phyloP scores from a whole-genome alignment of 805 yeast species.

The Candida railenensis region DNA sequence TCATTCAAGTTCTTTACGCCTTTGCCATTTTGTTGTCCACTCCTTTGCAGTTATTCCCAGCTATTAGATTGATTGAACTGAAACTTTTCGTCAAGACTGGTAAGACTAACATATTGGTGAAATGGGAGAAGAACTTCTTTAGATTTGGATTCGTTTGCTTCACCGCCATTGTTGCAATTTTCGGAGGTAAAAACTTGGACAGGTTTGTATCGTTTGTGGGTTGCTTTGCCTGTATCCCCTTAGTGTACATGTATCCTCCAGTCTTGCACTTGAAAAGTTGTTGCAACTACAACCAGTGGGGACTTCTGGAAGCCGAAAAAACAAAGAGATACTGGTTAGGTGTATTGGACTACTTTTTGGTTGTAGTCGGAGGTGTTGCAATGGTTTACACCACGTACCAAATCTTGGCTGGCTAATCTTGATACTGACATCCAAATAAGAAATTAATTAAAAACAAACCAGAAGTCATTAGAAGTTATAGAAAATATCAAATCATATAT shows the following conservation, averaged over 20 bases:
- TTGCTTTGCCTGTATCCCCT: constrained; percentile 80
- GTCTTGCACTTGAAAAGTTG: constrained; percentile 63
- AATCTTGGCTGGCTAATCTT: constrained; percentile 28
- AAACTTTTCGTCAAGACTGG: constrained; percentile 60
- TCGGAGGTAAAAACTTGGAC: constrained; percentile 70
- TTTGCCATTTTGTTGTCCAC: constrained; percentile 74
- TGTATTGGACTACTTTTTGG: constrained; percentile 46
- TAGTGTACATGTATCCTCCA: constrained; percentile 85
- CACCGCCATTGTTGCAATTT: constrained; percentile 59
- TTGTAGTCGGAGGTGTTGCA: constrained; percentile 56
- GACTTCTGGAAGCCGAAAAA: constrained; percentile 13
- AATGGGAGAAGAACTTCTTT: constrained; percentile 67
- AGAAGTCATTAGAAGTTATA: neutral
- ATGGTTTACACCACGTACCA: constrained; percentile 70
- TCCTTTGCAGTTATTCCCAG: constrained; percentile 81
- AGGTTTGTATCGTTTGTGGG: constrained; percentile 79
- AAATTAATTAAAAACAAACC: no score
- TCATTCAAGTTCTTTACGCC: constrained; percentile 71
- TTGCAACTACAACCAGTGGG: constrained; percentile 22
- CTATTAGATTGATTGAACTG: constrained; percentile 69
- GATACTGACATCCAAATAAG: no score
- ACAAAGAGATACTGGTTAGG: constrained; percentile 39
- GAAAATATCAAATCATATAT: no score
- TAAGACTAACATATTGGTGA: constrained; percentile 47
- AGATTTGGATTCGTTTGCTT: constrained; percentile 52